phyloP scores from a whole-genome alignment of 2,329 filamentous ascomycete genomes.

The Apiospora saccharicola region DNA sequence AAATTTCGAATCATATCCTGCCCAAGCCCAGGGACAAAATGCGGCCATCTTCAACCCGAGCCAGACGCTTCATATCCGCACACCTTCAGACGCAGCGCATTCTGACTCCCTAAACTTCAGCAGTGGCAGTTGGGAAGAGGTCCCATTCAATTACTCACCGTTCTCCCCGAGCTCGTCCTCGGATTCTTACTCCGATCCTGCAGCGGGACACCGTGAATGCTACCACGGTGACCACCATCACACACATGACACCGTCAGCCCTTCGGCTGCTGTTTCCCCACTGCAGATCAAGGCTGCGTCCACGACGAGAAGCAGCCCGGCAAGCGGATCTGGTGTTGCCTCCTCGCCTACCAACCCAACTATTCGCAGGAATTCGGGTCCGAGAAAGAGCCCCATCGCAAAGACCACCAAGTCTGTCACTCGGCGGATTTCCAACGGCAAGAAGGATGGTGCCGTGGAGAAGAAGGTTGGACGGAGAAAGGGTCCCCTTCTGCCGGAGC shows the following conservation, averaged over 20 bases:
- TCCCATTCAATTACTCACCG: conserved; percentile 76
- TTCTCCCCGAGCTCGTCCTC: conserved; percentile 76
- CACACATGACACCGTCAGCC: conserved; percentile 68
- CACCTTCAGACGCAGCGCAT: conserved; percentile 83
- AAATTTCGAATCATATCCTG: conserved; percentile 72
- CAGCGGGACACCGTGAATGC: conserved; percentile 66
- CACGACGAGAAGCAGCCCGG: conserved; percentile 66
- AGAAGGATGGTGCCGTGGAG: conserved; percentile 80
- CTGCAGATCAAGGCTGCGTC: conserved; percentile 72
- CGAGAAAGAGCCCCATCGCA: conserved; percentile 77
- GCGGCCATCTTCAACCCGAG: conserved; percentile 88
- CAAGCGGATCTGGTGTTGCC: conserved; percentile 65
- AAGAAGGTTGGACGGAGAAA: conserved; percentile 93
- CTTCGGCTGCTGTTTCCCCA: conserved; percentile 71
- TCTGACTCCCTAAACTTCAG: conserved; percentile 75
- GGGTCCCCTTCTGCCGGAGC: conserved; percentile 89
- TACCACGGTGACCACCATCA: conserved; percentile 63
- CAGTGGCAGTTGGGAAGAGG: conserved; percentile 80
- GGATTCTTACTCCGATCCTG: conserved; percentile 72
- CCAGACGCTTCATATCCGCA: conserved; percentile 88
- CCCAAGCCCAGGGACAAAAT: conserved; percentile 58
- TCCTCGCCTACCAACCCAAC: conserved; percentile 69
- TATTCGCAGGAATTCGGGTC: conserved; percentile 70
- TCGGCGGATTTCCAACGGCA: conserved; percentile 77
- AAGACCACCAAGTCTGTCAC: conserved; percentile 87